Base-by-base conservation (phyloP, 371 early-diverging fungal genomes). In the Chytridiales sp. region DNA sequence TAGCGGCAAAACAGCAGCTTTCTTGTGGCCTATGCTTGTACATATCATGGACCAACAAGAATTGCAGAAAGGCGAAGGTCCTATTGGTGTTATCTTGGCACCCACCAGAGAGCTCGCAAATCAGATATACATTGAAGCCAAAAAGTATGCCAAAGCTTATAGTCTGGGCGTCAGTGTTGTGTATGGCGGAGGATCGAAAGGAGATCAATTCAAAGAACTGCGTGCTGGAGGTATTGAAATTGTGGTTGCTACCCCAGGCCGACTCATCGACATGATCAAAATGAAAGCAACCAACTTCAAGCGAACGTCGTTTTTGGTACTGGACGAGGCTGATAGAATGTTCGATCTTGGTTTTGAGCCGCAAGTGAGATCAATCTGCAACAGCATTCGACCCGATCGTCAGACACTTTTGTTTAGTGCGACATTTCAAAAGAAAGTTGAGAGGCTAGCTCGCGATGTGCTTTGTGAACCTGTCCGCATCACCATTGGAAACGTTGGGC, bases 91-190 rank as follows among this genome's bases (percentile, higher is more conserved):
- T 35, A 88, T 97, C 41, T 71, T 98, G 68, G 95, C 93, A 3
- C 98, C 98, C 36, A 98, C 97, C 6, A 88, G 98, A 87, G 97
- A 97, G 69, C 75, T 97, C 32, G 93, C 94, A 0, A 79, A 80
- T 30, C 97, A 97, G 69, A 93, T 97, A 34, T 85, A 89, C 59
- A 70, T 78, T 47, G 91, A 92, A 62, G 75, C 88, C 15, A 87
- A 89, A 65, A 87, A 85, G 60, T 89, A 88, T 68, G 89, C 87
- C 1, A 89, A 87, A 60, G 82, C 83, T 0, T 89, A 86, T 56
- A 84, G 83, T 2, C 71, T 91, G 56, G 70, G 63, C 62, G 80
- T 67, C 59, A 75, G 62, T n/a, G 84, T 85, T 6, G 88, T 95
- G 0, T 92, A 90, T 67, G 98, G 98, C 57, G 98, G 98, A 50